A percentile compares a stretch with the other conserved stretches of the same genome.
Conservation (phyloP, 371 early-diverging fungal genomes). For the Mortierella sp. region DNA sequence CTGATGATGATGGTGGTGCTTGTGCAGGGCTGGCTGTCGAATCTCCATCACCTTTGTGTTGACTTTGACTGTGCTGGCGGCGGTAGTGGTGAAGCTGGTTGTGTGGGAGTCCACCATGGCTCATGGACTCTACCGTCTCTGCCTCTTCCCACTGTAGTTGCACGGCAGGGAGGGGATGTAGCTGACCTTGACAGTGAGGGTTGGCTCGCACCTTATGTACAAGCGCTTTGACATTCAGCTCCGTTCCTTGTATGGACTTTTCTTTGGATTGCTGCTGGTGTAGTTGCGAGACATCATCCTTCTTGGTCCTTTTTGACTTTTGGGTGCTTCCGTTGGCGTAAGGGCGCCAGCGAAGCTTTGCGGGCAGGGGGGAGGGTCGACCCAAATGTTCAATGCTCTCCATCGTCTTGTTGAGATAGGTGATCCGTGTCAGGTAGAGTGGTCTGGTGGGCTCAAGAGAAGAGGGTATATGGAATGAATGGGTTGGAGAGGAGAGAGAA, state of each 20-base stretch:
- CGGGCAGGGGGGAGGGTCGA: conserved; percentile 20
- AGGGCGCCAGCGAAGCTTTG: conserved; percentile 48
- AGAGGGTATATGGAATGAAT: not conserved
- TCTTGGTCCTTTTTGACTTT: conserved; percentile 16
- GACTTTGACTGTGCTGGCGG: not conserved
- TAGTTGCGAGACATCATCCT: conserved; percentile 5
- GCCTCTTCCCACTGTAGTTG: conserved; percentile 48
- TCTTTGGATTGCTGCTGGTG: not conserved
- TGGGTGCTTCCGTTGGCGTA: conserved; percentile 22
- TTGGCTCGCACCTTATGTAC: conserved; percentile 27
- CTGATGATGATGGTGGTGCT: conserved; percentile 20
- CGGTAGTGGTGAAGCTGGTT: conserved; percentile 26
- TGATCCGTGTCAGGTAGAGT: too few species aligned
- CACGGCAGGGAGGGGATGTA: conserved; percentile 9
- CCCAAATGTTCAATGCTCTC: conserved; percentile 29
- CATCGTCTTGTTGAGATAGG: conserved; percentile 13
- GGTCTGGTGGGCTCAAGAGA: not conserved
- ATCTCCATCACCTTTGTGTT: conserved; percentile 8
- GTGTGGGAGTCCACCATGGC: conserved; percentile 37
- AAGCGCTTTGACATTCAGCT: conserved; percentile 18
- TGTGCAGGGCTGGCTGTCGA: conserved; percentile 7
- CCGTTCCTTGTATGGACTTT: not conserved
- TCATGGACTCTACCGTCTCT: conserved; percentile 48
- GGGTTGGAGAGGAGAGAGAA: not conserved
- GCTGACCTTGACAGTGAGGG: conserved; percentile 1